Base-by-base conservation (phyloP, 176 grass and related monocot genomes). In the Oryza rufipogon region DNA sequence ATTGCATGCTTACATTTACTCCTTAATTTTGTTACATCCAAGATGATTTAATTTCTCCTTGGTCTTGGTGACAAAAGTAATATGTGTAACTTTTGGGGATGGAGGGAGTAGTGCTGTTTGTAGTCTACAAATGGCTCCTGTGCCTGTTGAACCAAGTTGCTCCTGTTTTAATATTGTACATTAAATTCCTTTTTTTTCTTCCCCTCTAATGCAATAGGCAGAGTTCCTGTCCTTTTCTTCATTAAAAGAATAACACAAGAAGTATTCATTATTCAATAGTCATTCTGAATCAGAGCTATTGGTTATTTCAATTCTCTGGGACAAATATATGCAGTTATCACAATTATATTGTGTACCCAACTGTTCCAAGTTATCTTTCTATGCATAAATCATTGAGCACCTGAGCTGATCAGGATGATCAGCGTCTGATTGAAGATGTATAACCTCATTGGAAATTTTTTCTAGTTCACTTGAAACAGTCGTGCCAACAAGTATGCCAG, bases 351-450 rank as follows among this genome's bases (percentile, higher is more conserved):
- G 13, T 49, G 47, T 49, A 49, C 39, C 34, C 32, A 8, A 41
- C 26, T 64, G n/a, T 44, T 25, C n/a, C 13, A 22, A 42, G 36
- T 42, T 64, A 42, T 34, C 30, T 61, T 66, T 20, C n/a, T 64
- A 78, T 61, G 47, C 6, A 41, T 41, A 34, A 79, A 68, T 17
- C 34, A 45, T 47, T 20, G 38, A 46, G 14, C n/a, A 46, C 77
- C 26, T 30, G 11, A 68, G 77, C 42, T 80, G 26, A 80, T 80
- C 42, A 44, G 77, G 23, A 48, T 64, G 66, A 46, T 39, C 28
- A 49, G 14, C 25, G 32, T 72, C 20, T 82, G 34, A 61, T 78
- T 42, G 22, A 71, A 71, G 42, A 47, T 44, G 42, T 48, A 51
- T 51, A 51, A 51, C 4, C 3, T 45, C 69, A 71, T 17, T 71